A percentile compares a stretch with the other conserved stretches of the same genome.
These are phyloP conservation scores for Boletus rubropictus DNA, from an alignment of 768 basidiomycete species.

Conservation along the genomic window DNA sequence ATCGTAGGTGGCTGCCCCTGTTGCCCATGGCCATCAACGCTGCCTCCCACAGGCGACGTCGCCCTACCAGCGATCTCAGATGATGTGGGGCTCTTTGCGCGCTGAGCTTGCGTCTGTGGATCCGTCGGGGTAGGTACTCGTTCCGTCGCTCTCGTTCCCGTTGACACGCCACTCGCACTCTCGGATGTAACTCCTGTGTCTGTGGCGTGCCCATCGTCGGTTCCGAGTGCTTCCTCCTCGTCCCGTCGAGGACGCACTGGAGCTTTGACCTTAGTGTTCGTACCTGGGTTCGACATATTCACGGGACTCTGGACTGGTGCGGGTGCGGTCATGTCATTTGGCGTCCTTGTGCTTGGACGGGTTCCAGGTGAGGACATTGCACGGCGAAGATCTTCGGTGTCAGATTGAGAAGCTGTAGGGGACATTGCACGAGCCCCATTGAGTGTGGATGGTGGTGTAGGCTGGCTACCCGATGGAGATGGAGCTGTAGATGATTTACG, in stretches of 20 bases:
- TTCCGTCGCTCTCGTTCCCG: conserved; percentile 30
- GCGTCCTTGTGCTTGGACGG: conserved; percentile 36
- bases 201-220: conserved; percentile 47
- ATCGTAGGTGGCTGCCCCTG: conserved; percentile 40
- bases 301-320: conserved; percentile 8
- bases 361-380: conserved; percentile 58
- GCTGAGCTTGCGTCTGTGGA: conserved; percentile 28
- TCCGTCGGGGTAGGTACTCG: conserved; percentile 53
- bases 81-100: conserved; percentile 57
- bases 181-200: conserved; percentile 47
- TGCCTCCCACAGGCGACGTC: conserved; percentile 50
- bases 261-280: conserved; percentile 45
- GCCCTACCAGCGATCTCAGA: conserved; percentile 42
- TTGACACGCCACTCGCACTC: conserved; percentile 25
- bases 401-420: conserved; percentile 45
- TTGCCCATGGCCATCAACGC: conserved; percentile 20
- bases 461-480: conserved; percentile 27
- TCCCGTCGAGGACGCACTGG: conserved; percentile 46
- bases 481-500: conserved; percentile 46
- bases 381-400: conserved; percentile 55
- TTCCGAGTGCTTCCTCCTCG: conserved; percentile 34
- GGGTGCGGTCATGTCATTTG: conserved; percentile 23
- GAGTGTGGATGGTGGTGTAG: conserved; percentile 26
- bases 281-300: conserved; percentile 4
- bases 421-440: conserved; percentile 56